A percentile compares a stretch with the other conserved stretches of the same genome.
These are phyloP conservation scores for Calonectria hongkongensis DNA, from an alignment of 2,329 filamentous ascomycete genomes.

Conservation along the genomic window DNA sequence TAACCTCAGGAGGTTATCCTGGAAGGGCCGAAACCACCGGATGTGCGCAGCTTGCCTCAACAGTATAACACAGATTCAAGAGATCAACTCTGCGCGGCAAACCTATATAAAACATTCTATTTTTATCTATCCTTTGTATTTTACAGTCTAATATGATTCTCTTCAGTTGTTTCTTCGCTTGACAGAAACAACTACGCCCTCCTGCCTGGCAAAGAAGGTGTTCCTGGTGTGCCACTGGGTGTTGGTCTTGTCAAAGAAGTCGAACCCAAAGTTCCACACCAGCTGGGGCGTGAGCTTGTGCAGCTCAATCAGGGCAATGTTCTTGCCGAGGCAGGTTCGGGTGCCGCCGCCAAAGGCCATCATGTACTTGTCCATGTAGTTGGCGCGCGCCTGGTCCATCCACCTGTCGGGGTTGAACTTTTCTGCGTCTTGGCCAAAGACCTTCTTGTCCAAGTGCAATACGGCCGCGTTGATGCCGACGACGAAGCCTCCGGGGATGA, in stretches of 20 bases:
- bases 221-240: constrained; percentile 19
- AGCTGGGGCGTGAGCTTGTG: constrained; percentile 35
- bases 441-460: constrained; percentile 27
- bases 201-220: constrained; percentile 15
- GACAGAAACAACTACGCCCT: constrained; percentile 1
- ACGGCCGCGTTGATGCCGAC: constrained; percentile 36
- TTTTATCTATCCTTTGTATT: neutral
- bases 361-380: constrained; percentile 32
- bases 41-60: too few relatives aligned
- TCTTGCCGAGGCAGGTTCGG: constrained; percentile 37
- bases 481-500: constrained; percentile 20
- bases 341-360: constrained; percentile 33
- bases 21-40: too few relatives aligned
- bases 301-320: constrained; percentile 35
- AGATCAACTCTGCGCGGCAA: too few relatives aligned
- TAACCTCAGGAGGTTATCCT: too few relatives aligned
- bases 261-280: constrained; percentile 13
- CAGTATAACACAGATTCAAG: too few relatives aligned
- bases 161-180: constrained; percentile 1
- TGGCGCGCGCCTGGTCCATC: constrained; percentile 15
- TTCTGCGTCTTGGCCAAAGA: constrained; percentile 37
- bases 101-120: neutral
- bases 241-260: constrained; percentile 23
- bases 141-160: neutral
- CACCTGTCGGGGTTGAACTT: constrained; percentile 35